Percentiles rank a stretch among this genome's conserved stretches.
phyloP scores from a whole-genome alignment of 2,329 filamentous ascomycete species.

The Calonectria pseudoturangicola region DNA sequence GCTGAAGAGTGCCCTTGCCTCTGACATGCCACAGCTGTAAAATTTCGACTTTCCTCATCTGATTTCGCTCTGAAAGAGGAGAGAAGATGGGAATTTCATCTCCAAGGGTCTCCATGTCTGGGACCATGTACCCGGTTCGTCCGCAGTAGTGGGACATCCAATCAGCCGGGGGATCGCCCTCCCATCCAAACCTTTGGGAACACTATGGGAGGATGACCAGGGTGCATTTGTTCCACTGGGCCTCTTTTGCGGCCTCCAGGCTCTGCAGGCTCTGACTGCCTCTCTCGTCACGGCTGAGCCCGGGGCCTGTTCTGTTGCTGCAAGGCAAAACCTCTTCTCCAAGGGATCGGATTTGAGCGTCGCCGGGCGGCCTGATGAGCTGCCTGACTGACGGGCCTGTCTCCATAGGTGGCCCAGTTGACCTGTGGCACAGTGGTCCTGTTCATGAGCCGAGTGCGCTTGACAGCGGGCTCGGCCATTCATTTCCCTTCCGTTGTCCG shows the following conservation, averaged over 20 bases:
- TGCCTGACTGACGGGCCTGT: not conserved
- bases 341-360: slow-evolving; percentile 13
- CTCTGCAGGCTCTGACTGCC: slow-evolving; percentile 1
- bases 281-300: slow-evolving; percentile 19
- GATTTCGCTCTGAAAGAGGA: slow-evolving; percentile 30
- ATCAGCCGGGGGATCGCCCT: slow-evolving; percentile 48
- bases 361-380: slow-evolving; percentile 14
- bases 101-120: slow-evolving; percentile 40
- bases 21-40: slow-evolving; percentile 22
- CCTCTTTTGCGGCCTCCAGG: slow-evolving; percentile 20
- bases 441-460: slow-evolving; percentile 30
- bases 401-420: slow-evolving; percentile 20
- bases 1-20: slow-evolving; percentile 16
- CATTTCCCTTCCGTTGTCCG: slow-evolving; percentile 11
- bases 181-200: slow-evolving; percentile 48
- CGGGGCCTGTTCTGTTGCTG: not conserved
- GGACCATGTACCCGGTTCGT: slow-evolving; percentile 47
- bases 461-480: slow-evolving; percentile 27
- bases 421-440: slow-evolving; percentile 25
- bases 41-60: slow-evolving; percentile 5
- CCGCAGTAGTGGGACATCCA: slow-evolving; percentile 43
- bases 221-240: slow-evolving; percentile 41
- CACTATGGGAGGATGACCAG: slow-evolving; percentile 35
- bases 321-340: slow-evolving; percentile 27
- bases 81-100: slow-evolving; percentile 38